These are phyloP conservation scores for Yarrowia sp. DNA, from an alignment of 805 yeast genomes.

Conservation along the genomic window DNA sequence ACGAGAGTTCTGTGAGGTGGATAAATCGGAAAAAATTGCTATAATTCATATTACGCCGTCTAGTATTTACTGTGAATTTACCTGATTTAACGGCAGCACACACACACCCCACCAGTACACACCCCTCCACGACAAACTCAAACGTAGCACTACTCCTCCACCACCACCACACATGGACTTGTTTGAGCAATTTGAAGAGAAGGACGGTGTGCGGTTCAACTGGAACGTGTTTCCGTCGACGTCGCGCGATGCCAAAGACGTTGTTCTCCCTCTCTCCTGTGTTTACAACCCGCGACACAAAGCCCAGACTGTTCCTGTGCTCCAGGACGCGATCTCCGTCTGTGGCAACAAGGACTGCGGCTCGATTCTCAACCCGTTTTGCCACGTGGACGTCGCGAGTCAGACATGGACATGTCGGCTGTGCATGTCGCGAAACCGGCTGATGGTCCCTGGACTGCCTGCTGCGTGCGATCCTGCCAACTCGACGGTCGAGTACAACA, in stretches of 20 bases:
- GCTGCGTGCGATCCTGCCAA: constrained; percentile 64
- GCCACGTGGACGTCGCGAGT: constrained; percentile 66
- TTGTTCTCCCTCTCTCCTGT: constrained; percentile 86
- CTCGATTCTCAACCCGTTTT: constrained; percentile 74
- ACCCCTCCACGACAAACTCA: too few relatives aligned
- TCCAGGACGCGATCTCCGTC: constrained; percentile 71
- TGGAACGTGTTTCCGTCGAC: constrained; percentile 84
- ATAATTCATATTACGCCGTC: too few relatives aligned
- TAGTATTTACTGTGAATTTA: neutral
- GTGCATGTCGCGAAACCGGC: constrained; percentile 71
- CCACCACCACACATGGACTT: neutral
- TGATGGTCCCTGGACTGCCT: constrained; percentile 84
- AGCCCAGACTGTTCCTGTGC: constrained; percentile 65
- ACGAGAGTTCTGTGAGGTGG: too few relatives aligned
- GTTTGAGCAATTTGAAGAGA: constrained; percentile 52
- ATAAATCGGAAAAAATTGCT: too few relatives aligned
- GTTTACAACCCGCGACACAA: constrained; percentile 81
- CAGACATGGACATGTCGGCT: constrained; percentile 82
- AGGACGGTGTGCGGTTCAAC: constrained; percentile 61
- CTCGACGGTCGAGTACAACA: constrained; percentile 80
- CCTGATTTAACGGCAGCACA: too few relatives aligned
- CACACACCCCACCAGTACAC: neutral
- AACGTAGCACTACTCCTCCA: too few relatives aligned
- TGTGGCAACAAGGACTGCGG: constrained; percentile 70
- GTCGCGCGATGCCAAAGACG: constrained; percentile 73